Evolutionary conservation across 164 flowering plant species (phyloP).

Genomic region (Magnolia changhungtana): DNA sequence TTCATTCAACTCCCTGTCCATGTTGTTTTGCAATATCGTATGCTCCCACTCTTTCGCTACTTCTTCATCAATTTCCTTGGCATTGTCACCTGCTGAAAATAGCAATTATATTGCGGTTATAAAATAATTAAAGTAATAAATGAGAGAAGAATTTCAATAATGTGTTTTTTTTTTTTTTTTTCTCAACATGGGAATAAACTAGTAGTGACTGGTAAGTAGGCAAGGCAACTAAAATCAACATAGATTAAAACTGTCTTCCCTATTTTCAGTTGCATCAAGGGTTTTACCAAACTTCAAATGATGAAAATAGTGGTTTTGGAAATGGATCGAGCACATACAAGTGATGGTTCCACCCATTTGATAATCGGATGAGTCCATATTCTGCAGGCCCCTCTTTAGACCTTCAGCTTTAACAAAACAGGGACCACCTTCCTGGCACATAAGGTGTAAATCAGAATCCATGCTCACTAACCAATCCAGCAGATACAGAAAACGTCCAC

Average conservation of each 20-base stretch:
- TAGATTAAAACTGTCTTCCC: not conserved
- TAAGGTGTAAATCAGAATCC: conserved; percentile 10
- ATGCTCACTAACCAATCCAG: not conserved
- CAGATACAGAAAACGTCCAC: not conserved
- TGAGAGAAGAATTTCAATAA: not conserved
- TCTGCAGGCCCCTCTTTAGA: conserved; percentile 68
- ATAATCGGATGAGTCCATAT: conserved; percentile 69
- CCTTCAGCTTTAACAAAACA: conserved; percentile 58
- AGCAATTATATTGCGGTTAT: not conserved
- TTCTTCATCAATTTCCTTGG: conserved; percentile 80
- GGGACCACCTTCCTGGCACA: conserved; percentile 47
- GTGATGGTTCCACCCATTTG: conserved; percentile 57
- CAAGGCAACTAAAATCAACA: not conserved
- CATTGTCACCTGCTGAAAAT: conserved; percentile 50
- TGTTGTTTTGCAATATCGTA: conserved; percentile 67
- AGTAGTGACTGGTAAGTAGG: not conserved
- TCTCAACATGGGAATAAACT: not conserved
- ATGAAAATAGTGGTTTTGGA: conserved; percentile 6
- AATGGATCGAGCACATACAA: conserved; percentile 32
- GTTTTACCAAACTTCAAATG: not conserved
- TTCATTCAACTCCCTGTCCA: conserved; percentile 93
- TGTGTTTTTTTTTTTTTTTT: not conserved
- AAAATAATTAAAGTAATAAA: not conserved
- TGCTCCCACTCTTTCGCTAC: conserved; percentile 96
- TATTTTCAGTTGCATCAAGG: conserved; percentile 4